Conservation (phyloP, 2,329 filamentous ascomycete species). For the Beauveria scarabaeidicola region DNA sequence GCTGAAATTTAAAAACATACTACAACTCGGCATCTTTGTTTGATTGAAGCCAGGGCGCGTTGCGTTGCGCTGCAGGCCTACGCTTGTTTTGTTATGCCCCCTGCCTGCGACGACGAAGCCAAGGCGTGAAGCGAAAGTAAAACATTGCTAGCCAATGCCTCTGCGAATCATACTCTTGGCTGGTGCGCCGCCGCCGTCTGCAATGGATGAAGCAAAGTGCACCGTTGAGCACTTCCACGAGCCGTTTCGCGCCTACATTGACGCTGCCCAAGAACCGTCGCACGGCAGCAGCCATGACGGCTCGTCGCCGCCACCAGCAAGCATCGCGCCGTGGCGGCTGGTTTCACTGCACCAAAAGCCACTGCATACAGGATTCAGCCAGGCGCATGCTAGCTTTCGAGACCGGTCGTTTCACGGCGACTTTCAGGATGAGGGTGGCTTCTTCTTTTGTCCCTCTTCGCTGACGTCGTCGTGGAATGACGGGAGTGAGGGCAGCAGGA, state of each 20-base stretch:
- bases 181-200: slow-evolving; percentile 50
- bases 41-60: too few species aligned
- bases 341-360: slow-evolving; percentile 39
- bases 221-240: slow-evolving; percentile 15
- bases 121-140: too few species aligned
- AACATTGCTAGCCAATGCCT: too few species aligned
- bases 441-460: slow-evolving; percentile 38
- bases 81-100: too few species aligned
- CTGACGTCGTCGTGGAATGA: not conserved
- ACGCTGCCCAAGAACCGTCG: too few species aligned
- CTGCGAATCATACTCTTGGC: slow-evolving; percentile 26
- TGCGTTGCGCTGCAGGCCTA: too few species aligned
- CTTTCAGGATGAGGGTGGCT: slow-evolving; percentile 23
- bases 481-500: not conserved
- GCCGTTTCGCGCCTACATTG: not conserved
- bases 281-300: not conserved
- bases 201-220: slow-evolving; percentile 43
- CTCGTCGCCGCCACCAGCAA: slow-evolving; percentile 29
- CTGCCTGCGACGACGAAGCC: too few species aligned
- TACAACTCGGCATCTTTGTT: too few species aligned
- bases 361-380: slow-evolving; percentile 45
- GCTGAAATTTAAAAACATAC: not conserved
- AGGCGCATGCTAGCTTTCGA: slow-evolving; percentile 32
- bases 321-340: slow-evolving; percentile 43
- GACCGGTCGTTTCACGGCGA: slow-evolving; percentile 19